Evolutionary conservation across 129 eudicot species (phyloP).

Genomic region (Saposhnikovia divaricata): DNA sequence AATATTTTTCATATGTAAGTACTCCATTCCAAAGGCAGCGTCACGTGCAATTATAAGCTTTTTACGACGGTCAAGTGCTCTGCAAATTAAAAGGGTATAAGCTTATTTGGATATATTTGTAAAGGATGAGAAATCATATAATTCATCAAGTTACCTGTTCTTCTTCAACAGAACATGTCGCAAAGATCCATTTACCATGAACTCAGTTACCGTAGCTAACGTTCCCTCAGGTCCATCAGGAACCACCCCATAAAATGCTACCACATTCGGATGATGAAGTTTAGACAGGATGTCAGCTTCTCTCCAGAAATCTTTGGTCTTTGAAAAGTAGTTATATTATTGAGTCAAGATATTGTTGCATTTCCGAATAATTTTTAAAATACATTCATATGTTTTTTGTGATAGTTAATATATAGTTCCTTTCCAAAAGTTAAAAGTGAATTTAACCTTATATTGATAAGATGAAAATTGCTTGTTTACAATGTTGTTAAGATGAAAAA

Average conservation of each 20-base stretch:
- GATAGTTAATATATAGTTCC: not conserved
- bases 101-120: slow-evolving; percentile 2
- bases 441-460: not conserved
- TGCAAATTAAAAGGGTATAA: slow-evolving; percentile 17
- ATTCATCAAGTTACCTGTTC: slow-evolving; percentile 29
- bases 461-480: not conserved
- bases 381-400: not conserved
- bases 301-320: slow-evolving; percentile 77
- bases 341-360: not conserved
- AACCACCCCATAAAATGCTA: slow-evolving; percentile 74
- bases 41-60: slow-evolving; percentile 60
- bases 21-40: slow-evolving; percentile 88
- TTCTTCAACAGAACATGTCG: slow-evolving; percentile 47
- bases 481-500: slow-evolving; percentile 5
- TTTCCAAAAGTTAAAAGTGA: not conserved
- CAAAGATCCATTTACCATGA: slow-evolving; percentile 61
- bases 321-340: slow-evolving; percentile 4
- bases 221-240: slow-evolving; percentile 65
- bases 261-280: slow-evolving; percentile 80
- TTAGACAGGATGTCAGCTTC: slow-evolving; percentile 70
- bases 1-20: slow-evolving; percentile 58
- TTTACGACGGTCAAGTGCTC: slow-evolving; percentile 48
- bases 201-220: slow-evolving; percentile 65
- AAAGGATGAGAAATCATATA: slow-evolving; percentile 9
- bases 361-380: not conserved